phyloP scores from a whole-genome alignment of 2,329 filamentous ascomycete species.

The Apiospora aurea region DNA sequence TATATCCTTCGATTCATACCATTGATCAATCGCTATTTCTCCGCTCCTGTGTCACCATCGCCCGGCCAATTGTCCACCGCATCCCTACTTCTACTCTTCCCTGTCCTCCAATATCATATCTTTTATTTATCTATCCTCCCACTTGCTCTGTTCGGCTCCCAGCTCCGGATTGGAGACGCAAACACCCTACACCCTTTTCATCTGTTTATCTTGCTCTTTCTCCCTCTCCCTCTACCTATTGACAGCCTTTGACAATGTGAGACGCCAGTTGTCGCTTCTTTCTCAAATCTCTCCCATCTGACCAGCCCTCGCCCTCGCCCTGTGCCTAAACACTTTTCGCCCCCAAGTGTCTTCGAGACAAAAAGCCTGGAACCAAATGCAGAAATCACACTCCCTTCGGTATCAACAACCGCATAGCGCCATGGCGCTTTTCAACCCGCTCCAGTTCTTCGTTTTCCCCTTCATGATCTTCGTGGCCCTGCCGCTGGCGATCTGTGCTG shows the following conservation, averaged over 20 bases:
- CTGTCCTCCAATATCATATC: not conserved
- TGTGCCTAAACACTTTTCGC: not conserved
- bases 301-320: not conserved
- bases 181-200: not conserved
- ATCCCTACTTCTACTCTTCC: conserved; percentile 1
- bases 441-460: conserved; percentile 65
- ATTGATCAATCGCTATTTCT: conserved; percentile 24
- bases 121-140: not conserved
- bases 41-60: conserved; percentile 20
- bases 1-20: conserved; percentile 13
- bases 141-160: not conserved
- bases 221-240: not conserved
- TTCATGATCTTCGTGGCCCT: conserved; percentile 68
- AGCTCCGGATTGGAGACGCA: not conserved
- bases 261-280: conserved; percentile 8
- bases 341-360: not conserved
- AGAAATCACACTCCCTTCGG: conserved; percentile 3
- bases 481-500: conserved; percentile 68
- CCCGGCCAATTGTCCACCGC: not conserved
- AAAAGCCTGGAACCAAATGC: conserved; percentile 3
- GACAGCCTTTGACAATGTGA: conserved; percentile 14
- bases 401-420: conserved; percentile 28
- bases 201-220: not conserved
- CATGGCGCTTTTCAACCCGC: conserved; percentile 62
- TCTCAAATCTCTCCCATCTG: not conserved